Percentiles rank a stretch among this genome's conserved stretches.
Conservation (phyloP, 2,329 filamentous ascomycete species). For the Trichoderma asperellum region DNA sequence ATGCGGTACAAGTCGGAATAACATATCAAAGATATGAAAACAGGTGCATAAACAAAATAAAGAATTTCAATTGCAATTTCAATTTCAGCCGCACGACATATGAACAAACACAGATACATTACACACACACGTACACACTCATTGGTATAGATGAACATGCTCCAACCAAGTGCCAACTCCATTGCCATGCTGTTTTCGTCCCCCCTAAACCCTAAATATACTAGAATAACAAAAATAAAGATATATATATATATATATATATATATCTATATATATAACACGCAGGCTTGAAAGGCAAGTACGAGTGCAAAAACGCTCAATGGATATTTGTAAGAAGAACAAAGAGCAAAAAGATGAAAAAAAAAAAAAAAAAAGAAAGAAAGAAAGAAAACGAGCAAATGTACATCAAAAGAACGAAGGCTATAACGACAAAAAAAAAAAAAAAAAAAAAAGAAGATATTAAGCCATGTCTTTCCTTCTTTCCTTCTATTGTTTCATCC, state of each 20-base stretch:
- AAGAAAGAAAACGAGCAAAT: not conserved
- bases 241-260: not conserved
- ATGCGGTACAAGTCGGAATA: not conserved
- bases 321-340: not conserved
- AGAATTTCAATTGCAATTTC: not conserved
- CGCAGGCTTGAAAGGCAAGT: not conserved
- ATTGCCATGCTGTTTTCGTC: slow-evolving; percentile 15
- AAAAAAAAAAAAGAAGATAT: not conserved
- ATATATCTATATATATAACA: not conserved
- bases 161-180: slow-evolving; percentile 24
- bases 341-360: not conserved
- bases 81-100: not conserved
- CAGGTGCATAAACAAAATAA: too few species aligned
- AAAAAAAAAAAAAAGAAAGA: too few species aligned
- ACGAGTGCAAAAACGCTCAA: not conserved
- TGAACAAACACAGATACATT: not conserved
- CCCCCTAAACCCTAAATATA: slow-evolving; percentile 4
- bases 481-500: not conserved
- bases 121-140: not conserved
- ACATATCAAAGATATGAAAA: not conserved
- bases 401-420: not conserved
- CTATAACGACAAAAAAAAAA: not conserved
- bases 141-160: not conserved
- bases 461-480: not conserved
- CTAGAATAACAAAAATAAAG: slow-evolving; percentile 1